Conservation (phyloP, 306 rosid species). For the Parietaria judaica region DNA sequence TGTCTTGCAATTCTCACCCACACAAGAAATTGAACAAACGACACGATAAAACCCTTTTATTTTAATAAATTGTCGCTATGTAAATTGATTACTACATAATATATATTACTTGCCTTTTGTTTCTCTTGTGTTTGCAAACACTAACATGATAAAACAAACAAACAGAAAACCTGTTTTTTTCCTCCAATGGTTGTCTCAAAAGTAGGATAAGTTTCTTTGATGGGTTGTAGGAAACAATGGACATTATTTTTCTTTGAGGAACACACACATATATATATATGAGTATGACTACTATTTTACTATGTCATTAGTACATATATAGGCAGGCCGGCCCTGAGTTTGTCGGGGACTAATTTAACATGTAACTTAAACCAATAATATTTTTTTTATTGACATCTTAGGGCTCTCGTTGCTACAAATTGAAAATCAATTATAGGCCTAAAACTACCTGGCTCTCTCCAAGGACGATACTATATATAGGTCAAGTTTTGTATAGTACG, state of each 20-base stretch:
- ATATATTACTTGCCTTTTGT: background rate
- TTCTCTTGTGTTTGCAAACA: background rate
- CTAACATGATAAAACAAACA: background rate
- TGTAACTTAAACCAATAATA: no score
- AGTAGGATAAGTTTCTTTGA: background rate
- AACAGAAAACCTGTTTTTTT: background rate
- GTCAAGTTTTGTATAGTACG: no score
- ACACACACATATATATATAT: background rate
- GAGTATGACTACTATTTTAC: no score
- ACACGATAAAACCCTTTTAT: background rate
- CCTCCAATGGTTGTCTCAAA: background rate
- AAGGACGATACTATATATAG: no score
- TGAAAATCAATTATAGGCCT: no score
- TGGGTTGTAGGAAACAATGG: background rate
- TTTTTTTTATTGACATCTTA: no score
- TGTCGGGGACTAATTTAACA: no score
- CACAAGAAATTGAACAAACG: background rate
- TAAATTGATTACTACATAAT: background rate
- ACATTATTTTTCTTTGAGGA: background rate
- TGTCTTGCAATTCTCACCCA: conserved; percentile 7
- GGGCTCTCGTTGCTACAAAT: no score
- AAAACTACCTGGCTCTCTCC: no score
- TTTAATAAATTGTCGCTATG: no score
- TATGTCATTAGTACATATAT: no score
- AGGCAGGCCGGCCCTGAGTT: no score